Percentiles rank a stretch among this genome's conserved stretches.
phyloP scores from a whole-genome alignment of 2,329 filamentous ascomycete species.

The Hirsutella minnesotensis region DNA sequence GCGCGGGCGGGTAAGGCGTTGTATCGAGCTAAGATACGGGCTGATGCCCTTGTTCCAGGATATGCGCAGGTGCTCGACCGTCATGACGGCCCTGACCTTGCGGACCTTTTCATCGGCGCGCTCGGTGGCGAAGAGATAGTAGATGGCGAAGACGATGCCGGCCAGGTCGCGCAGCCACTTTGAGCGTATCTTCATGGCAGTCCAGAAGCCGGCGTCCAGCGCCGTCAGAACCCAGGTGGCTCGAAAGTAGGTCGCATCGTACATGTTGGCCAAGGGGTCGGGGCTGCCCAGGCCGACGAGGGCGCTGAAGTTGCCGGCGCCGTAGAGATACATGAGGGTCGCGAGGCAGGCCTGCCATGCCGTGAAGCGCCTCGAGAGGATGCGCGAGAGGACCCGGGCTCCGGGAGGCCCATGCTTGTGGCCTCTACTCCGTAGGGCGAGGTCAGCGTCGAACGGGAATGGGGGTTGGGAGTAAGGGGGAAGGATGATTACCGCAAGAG shows the following conservation, averaged over 20 bases:
- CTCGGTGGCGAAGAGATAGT: conserved; percentile 88
- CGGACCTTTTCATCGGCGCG: conserved; percentile 93
- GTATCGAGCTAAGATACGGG: conserved; percentile 68
- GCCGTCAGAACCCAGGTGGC: conserved; percentile 96
- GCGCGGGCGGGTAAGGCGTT: conserved; percentile 61
- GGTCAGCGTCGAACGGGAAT: not conserved
- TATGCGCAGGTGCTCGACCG: conserved; percentile 80
- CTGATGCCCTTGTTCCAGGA: conserved; percentile 94
- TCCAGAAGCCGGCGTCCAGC: conserved; percentile 95
- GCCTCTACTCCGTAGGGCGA: conserved; percentile 42
- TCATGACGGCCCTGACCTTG: conserved; percentile 75
- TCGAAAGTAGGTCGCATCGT: conserved; percentile 83
- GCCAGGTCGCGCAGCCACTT: conserved; percentile 75
- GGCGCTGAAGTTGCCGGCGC: conserved; percentile 86
- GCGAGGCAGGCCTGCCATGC: conserved; percentile 82
- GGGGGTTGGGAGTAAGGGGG: no score
- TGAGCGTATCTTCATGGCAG: conserved; percentile 76
- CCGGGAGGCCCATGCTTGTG: conserved; percentile 79
- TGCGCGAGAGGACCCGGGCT: conserved; percentile 56
- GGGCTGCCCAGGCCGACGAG: conserved; percentile 83
- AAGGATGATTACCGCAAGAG: conserved; percentile 49
- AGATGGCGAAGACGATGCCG: conserved; percentile 73
- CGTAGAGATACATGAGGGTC: conserved; percentile 84
- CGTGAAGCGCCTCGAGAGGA: conserved; percentile 61
- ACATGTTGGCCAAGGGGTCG: conserved; percentile 88